These are phyloP conservation scores for Rauvolfia tetraphylla DNA, from an alignment of 257 asterid genomes.

Conservation along the genomic window DNA sequence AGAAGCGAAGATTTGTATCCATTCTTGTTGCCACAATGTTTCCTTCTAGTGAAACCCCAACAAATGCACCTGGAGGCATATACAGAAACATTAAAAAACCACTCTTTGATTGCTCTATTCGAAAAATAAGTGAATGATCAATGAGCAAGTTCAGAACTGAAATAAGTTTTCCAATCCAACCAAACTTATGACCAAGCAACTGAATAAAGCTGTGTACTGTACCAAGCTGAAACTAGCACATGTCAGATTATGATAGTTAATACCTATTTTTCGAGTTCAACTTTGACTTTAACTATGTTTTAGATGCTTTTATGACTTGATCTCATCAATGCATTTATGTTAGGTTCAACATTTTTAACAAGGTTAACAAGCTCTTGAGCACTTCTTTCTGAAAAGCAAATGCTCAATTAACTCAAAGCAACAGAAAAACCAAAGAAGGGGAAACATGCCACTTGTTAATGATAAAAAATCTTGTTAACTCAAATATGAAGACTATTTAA, in stretches of 20 bases:
- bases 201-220: background rate
- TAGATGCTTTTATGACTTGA: background rate
- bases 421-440: background rate
- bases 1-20: conserved; percentile 88
- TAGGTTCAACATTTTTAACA: background rate
- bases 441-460: background rate
- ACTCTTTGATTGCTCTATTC: background rate
- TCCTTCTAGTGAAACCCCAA: conserved; percentile 94
- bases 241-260: background rate
- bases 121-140: too few species aligned
- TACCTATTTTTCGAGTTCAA: background rate
- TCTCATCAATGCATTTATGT: background rate
- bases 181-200: background rate
- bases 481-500: background rate
- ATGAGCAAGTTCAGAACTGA: background rate
- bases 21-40: conserved; percentile 79
- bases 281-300: background rate
- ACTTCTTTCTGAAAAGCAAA: background rate
- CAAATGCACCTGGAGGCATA: conserved; percentile 76
- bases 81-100: conserved; percentile 12
- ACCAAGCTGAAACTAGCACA: background rate
- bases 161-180: background rate
- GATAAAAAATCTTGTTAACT: background rate
- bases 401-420: background rate
- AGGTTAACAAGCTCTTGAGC: background rate